Conservation (phyloP, 208 protist species). For the Trypanosoma boissoni region DNA sequence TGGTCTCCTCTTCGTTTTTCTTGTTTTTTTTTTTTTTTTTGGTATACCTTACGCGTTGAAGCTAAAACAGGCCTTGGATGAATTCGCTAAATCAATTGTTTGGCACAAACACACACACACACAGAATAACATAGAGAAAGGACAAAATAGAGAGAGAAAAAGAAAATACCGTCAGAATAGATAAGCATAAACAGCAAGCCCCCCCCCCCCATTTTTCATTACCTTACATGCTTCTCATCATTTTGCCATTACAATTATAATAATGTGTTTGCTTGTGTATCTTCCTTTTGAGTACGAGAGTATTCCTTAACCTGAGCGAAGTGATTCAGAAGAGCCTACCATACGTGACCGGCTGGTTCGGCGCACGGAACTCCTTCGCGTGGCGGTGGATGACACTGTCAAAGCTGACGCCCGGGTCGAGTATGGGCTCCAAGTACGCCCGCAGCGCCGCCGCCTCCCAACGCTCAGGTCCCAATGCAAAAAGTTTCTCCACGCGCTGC, state of each 20-base stretch:
- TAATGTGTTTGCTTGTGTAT: too few relatives aligned
- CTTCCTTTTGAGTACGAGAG: too few relatives aligned
- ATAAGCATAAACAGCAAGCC: too few relatives aligned
- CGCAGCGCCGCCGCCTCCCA: conserved; percentile 44
- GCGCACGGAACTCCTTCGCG: conserved; percentile 58
- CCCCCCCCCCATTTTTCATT: too few relatives aligned
- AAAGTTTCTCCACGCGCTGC: conserved; percentile 40
- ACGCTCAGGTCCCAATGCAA: conserved; percentile 41
- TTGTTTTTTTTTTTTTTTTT: conserved; percentile 3
- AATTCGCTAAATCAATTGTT: too few relatives aligned
- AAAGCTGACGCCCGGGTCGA: conserved; percentile 47
- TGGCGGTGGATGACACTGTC: conserved; percentile 49
- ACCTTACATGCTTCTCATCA: too few relatives aligned
- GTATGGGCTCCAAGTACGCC: conserved; percentile 53
- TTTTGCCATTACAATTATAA: too few relatives aligned
- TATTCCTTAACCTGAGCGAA: too few relatives aligned
- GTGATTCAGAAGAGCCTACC: too few relatives aligned
- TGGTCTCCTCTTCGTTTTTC: neutral
- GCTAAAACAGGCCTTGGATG: too few relatives aligned
- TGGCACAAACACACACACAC: neutral
- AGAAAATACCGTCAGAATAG: conserved; percentile 4
- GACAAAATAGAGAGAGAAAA: conserved; percentile 8
- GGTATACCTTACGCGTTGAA: too few relatives aligned
- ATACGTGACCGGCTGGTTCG: conserved; percentile 57
- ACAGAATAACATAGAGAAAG: neutral